phyloP scores from a whole-genome alignment of 306 rosid genomes.

The Cicer bijugum region DNA sequence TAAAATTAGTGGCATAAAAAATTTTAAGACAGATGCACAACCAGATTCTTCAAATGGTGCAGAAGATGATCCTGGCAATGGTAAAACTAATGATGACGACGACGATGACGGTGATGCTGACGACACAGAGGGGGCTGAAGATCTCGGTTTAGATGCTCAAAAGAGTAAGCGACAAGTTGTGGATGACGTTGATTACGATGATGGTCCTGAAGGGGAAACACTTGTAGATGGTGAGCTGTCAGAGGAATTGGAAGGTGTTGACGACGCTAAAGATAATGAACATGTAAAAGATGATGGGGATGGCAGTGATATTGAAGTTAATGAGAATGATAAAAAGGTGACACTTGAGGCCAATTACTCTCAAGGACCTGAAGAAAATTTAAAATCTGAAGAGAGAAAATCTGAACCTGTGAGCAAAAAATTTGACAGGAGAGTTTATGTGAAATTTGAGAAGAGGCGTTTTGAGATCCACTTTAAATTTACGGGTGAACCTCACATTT shows the following conservation, averaged over 20 bases:
- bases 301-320: conserved; percentile 53
- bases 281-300: conserved; percentile 42
- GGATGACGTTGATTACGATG: conserved; percentile 94
- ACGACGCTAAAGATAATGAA: background rate
- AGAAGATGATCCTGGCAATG: conserved; percentile 51
- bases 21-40: conserved; percentile 43
- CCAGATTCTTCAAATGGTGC: conserved; percentile 48
- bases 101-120: conserved; percentile 49
- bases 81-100: conserved; percentile 42
- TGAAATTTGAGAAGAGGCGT: conserved; percentile 59
- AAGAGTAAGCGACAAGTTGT: conserved; percentile 69
- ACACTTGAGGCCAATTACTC: conserved; percentile 43
- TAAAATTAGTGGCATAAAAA: conserved; percentile 75
- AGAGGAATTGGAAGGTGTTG: conserved; percentile 45
- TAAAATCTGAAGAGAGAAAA: conserved; percentile 35
- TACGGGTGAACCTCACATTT: conserved; percentile 67
- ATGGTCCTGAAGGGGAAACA: conserved; percentile 62
- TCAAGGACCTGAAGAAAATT: conserved; percentile 34
- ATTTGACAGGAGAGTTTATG: conserved; percentile 59
- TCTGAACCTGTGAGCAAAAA: conserved; percentile 40
- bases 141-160: conserved; percentile 75
- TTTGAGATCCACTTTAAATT: conserved; percentile 78
- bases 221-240: conserved; percentile 50
- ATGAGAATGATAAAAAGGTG: conserved; percentile 46
- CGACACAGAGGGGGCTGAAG: conserved; percentile 66